These are phyloP conservation scores for Chamaecrista fasciculata DNA, from an alignment of 306 rosid species.

Conservation along the genomic window DNA sequence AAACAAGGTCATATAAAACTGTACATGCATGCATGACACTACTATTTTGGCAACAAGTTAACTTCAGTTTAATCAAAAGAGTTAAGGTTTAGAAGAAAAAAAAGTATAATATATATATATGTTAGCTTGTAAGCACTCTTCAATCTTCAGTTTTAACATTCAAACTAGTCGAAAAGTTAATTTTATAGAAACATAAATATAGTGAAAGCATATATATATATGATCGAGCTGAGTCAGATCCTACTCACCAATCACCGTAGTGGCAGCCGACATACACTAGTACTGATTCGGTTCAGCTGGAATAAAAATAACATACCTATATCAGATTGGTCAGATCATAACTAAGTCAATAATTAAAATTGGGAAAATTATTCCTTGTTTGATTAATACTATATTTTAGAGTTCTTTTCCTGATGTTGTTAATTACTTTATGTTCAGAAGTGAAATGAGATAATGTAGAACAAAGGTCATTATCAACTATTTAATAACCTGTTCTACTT, in stretches of 20 bases:
- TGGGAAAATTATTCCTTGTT: neutral
- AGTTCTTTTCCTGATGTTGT: neutral
- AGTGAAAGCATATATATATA: slow-evolving; percentile 11
- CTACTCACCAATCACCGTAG: slow-evolving; percentile 38
- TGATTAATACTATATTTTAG: neutral
- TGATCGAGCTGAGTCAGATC: slow-evolving; percentile 41
- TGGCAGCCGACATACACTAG: slow-evolving; percentile 36
- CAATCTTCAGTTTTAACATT: neutral
- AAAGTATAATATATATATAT: neutral
- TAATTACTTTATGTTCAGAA: neutral
- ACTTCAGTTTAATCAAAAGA: neutral
- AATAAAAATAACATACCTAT: neutral
- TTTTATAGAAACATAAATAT: neutral
- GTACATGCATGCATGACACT: too few species aligned
- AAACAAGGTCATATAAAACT: too few species aligned
- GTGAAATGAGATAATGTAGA: neutral
- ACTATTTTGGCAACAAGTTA: neutral
- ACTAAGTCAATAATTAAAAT: neutral
- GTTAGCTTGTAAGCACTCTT: neutral
- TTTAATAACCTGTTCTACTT: neutral
- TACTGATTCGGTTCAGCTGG: neutral
- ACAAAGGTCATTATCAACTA: neutral
- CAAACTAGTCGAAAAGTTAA: neutral
- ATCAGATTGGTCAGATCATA: neutral
- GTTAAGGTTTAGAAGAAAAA: neutral